These are phyloP conservation scores for Penicillium sp. DNA, from an alignment of 2,329 filamentous ascomycete species.

Conservation along the genomic window DNA sequence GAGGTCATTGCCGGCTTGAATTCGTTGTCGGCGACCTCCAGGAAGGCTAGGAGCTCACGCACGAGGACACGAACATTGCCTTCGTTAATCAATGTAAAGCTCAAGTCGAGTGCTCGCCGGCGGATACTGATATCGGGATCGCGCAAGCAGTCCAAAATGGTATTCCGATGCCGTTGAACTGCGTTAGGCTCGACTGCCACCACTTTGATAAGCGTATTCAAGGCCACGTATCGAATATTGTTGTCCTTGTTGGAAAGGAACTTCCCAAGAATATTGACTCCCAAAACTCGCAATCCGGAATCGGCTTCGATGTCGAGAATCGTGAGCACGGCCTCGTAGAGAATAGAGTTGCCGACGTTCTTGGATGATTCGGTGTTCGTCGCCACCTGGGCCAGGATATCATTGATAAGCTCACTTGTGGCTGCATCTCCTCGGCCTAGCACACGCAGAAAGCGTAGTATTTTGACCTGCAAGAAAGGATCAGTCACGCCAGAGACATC, in stretches of 20 bases:
- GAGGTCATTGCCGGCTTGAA: conserved; percentile 99
- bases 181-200: conserved; percentile 97
- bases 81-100: conserved; percentile 97
- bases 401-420: conserved; percentile 96
- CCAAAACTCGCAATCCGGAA: conserved; percentile 85
- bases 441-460: conserved; percentile 79
- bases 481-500: conserved; percentile 98
- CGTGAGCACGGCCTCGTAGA: conserved; percentile 94
- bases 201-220: conserved; percentile 97
- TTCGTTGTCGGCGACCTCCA: conserved; percentile 96
- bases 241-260: conserved; percentile 98
- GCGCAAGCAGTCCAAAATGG: conserved; percentile 89
- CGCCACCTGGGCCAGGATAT: conserved; percentile 94
- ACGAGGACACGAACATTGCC: conserved; percentile 92
- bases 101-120: conserved; percentile 89
- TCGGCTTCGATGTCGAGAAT: conserved; percentile 98
- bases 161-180: conserved; percentile 94
- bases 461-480: conserved; percentile 96
- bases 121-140: conserved; percentile 98
- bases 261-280: conserved; percentile 97
- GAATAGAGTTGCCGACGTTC: conserved; percentile 96
- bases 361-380: conserved; percentile 98
- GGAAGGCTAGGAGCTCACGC: conserved; percentile 85
- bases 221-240: conserved; percentile 95
- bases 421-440: conserved; percentile 80